Percentiles rank a stretch among this genome's conserved stretches.
These are phyloP conservation scores for Aspergillus bridgeri DNA, from an alignment of 495 filamentous ascomycete genomes.

Conservation along the genomic window DNA sequence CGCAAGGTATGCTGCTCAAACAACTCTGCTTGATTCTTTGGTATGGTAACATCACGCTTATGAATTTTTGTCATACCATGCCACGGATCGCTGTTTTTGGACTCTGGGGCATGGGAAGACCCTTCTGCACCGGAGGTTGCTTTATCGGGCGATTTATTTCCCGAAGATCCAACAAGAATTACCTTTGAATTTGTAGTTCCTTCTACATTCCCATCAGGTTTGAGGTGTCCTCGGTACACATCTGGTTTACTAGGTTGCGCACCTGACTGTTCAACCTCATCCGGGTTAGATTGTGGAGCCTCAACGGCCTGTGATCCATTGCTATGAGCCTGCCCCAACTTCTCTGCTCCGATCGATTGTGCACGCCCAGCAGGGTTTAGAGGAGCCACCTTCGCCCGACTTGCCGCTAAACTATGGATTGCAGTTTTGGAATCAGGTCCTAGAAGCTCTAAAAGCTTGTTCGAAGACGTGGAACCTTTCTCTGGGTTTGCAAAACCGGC, in stretches of 20 bases:
- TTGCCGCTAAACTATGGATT: background rate
- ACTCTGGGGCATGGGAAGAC: background rate
- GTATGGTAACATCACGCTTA: constrained; percentile 49
- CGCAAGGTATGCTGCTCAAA: constrained; percentile 49
- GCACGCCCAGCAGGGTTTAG: background rate
- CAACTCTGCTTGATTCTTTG: constrained; percentile 56
- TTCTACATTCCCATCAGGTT: background rate
- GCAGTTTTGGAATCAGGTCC: background rate
- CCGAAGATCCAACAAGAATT: background rate
- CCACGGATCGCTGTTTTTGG: constrained; percentile 27
- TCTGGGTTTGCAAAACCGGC: background rate
- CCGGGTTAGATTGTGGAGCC: background rate
- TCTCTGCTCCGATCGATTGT: background rate
- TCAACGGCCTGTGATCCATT: background rate
- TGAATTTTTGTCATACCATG: constrained; percentile 39
- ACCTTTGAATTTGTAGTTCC: background rate
- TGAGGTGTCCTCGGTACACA: background rate
- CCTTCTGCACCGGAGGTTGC: background rate
- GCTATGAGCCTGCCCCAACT: background rate
- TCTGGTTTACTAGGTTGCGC: background rate
- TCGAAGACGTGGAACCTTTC: background rate
- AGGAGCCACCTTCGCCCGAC: no score
- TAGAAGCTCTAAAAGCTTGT: constrained; percentile 4
- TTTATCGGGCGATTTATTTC: background rate
- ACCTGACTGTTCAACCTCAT: background rate